A percentile compares a stretch with the other conserved stretches of the same genome.
Evolutionary conservation across 2,329 filamentous ascomycete species (phyloP).

Genomic region (Coleophoma cylindrospora): DNA sequence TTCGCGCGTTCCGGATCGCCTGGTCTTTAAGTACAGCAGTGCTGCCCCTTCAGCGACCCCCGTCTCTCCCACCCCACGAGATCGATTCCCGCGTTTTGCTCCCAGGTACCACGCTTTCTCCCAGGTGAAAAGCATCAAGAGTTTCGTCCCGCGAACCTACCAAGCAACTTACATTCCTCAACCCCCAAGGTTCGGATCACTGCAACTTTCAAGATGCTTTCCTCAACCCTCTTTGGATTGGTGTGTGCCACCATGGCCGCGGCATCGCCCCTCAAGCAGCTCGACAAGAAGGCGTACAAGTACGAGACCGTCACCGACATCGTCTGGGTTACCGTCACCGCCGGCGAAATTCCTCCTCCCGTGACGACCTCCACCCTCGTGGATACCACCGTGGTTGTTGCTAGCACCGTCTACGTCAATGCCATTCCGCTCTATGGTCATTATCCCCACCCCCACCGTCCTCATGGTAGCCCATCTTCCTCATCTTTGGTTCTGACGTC

Average conservation of each 20-base stretch:
- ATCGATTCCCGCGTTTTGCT: too few relatives aligned
- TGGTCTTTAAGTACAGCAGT: slow-evolving; percentile 24
- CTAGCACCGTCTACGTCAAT: slow-evolving; percentile 14
- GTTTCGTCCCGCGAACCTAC: neutral
- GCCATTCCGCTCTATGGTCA: neutral
- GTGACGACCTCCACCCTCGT: neutral
- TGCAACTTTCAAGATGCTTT: slow-evolving; percentile 31
- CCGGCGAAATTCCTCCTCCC: slow-evolving; percentile 11
- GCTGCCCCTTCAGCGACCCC: slow-evolving; percentile 17
- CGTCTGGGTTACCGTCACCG: slow-evolving; percentile 32
- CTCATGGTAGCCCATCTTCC: slow-evolving; percentile 7
- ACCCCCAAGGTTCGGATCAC: neutral
- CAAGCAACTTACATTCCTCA: neutral
- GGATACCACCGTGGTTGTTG: slow-evolving; percentile 3
- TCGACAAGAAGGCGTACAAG: slow-evolving; percentile 21
- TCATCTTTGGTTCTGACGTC: slow-evolving; percentile 4
- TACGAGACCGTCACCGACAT: slow-evolving; percentile 26
- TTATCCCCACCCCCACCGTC: neutral
- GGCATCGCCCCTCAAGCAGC: slow-evolving; percentile 28
- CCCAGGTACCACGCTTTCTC: too few relatives aligned
- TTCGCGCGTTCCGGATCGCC: slow-evolving; percentile 1
- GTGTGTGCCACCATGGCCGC: slow-evolving; percentile 28
- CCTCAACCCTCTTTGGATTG: slow-evolving; percentile 29
- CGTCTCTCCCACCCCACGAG: neutral
- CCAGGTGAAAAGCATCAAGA: neutral